Base-by-base conservation (phyloP, 768 basidiomycete species). In the Tephrocybe rancida region DNA sequence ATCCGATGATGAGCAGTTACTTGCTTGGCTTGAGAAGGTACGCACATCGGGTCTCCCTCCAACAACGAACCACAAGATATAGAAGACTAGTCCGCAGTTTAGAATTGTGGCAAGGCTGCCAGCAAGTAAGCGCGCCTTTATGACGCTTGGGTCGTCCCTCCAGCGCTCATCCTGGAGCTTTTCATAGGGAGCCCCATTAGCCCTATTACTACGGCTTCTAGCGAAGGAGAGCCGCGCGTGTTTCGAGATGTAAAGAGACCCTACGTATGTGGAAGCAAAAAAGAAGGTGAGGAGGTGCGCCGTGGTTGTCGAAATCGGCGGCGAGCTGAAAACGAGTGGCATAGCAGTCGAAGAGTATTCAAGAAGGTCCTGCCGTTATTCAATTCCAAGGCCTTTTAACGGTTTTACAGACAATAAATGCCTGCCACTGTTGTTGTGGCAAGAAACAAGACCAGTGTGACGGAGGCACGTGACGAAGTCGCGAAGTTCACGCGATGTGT, bases 131-230 rank as follows among this genome's bases (percentile, higher is more conserved):
- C 96, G 78, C 5, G 89, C 86, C n/a, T 79, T 77, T 55, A 98
- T 94, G 5, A 96, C 90, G 34, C 80, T 80, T 1, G 94, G 87
- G 63, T 96, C 89, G 65, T 98, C 88, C 56, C 95, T 79, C 82
- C 83, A 86, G 19, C 79, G 73, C 51, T 84, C 82, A 39, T 76
- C 63, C 24, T 51, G 58, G 25, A 64, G 29, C 44, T 68, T 68
- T 25, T 35, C 58, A 49, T 52, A 68, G 42, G 67, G 59, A 25
- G 58, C 64, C 32, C 65, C 67, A 54, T 65, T 68, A 51, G 55
- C 66, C 41, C 57, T 61, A 25, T 50, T 50, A 49, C 52, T 58
- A 51, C 64, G 61, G 43, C 72, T 59, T 26, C 67, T 62, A 44
- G 76, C 64, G 65, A 82, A 84, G 9, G 75, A 77, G 26, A 87